Evolutionary conservation across 2,329 filamentous ascomycete species (phyloP).

Genomic region (Aspergillus amoenus): DNA sequence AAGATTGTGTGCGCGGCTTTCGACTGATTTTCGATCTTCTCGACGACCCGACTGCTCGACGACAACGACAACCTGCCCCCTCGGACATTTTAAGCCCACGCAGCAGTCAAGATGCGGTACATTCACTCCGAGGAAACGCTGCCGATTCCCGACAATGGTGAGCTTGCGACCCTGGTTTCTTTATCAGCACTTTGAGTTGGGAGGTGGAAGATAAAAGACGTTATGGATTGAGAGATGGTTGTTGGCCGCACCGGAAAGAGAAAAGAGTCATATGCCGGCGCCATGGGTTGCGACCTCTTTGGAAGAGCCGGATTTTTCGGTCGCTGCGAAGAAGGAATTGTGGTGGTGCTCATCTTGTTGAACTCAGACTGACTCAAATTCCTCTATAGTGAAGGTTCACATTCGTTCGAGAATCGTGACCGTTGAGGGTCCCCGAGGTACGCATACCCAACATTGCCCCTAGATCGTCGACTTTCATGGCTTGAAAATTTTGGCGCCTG

Average conservation of each 20-base stretch:
- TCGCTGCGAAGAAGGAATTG: not conserved
- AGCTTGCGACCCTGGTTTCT: conserved; percentile 49
- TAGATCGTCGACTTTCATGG: not conserved
- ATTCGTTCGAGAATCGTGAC: conserved; percentile 97
- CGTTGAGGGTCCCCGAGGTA: conserved; percentile 94
- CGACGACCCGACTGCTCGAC: conserved; percentile 35
- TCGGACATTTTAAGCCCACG: conserved; percentile 42
- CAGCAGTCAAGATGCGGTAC: conserved; percentile 91
- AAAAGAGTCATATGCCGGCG: conserved; percentile 4
- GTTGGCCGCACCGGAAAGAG: not conserved
- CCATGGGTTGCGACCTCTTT: not conserved
- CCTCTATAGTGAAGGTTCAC: conserved; percentile 79
- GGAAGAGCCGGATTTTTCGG: conserved; percentile 6
- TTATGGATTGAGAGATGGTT: not conserved
- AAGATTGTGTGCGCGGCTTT: conserved; percentile 21
- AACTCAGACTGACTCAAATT: conserved; percentile 28
- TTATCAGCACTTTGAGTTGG: conserved; percentile 17
- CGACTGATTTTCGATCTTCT: conserved; percentile 41
- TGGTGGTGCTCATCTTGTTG: not conserved
- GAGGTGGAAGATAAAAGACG: conserved; percentile 4
- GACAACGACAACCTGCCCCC: conserved; percentile 40
- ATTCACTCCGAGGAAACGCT: conserved; percentile 97
- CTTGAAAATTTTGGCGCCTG: not conserved
- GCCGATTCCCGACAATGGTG: conserved; percentile 95
- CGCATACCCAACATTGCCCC: conserved; percentile 26